Percentiles rank a stretch among this genome's conserved stretches.
Conservation (phyloP, 164 flowering plant species). For the Chloranthus sessilifolius region DNA sequence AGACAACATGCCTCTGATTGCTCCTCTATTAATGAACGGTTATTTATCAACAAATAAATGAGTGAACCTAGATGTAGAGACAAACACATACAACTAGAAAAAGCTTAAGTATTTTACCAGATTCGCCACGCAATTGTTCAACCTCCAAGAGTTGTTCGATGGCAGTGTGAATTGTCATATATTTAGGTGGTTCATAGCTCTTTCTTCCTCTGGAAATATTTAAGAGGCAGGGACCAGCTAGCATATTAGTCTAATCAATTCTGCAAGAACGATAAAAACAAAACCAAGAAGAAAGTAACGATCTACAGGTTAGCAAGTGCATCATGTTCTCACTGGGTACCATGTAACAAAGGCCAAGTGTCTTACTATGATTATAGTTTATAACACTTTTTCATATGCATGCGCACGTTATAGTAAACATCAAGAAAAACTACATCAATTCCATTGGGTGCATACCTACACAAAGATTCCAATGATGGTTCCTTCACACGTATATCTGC, state of each 20-base stretch:
- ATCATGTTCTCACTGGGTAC: background rate
- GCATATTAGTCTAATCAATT: background rate
- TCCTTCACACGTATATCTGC: conserved; percentile 94
- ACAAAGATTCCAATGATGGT: conserved; percentile 76
- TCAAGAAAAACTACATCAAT: background rate
- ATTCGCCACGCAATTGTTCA: conserved; percentile 44
- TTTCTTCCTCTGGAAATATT: conserved; percentile 64
- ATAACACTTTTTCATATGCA: background rate
- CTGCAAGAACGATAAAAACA: background rate
- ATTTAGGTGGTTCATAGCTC: conserved; percentile 82
- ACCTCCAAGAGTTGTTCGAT: conserved; percentile 94
- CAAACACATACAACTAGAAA: no score
- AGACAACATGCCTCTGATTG: no score
- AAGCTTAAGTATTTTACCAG: conserved; percentile 39
- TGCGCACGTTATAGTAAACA: background rate
- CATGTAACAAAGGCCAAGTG: background rate
- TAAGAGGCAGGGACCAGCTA: conserved; percentile 3
- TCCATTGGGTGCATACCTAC: conserved; percentile 46
- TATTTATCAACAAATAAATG: no score
- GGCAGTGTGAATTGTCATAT: conserved; percentile 79
- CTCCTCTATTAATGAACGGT: no score
- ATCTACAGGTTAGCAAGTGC: conserved; percentile 1
- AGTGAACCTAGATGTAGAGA: no score
- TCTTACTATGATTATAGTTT: background rate
- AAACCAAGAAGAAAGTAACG: background rate